Conservation (phyloP, 257 asterid species). For the Coffea canephora region DNA sequence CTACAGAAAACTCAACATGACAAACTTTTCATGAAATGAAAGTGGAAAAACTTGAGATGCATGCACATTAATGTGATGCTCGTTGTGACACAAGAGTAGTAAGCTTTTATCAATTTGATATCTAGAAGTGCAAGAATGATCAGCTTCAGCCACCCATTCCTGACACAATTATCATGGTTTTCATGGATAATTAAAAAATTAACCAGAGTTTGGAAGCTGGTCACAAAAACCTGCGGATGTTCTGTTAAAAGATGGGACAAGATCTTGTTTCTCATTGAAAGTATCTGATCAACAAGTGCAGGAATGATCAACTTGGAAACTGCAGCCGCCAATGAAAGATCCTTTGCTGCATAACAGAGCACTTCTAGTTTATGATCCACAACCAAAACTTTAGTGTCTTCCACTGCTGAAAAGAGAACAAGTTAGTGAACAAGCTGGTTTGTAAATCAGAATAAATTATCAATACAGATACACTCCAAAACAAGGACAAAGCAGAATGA, state of each 20-base stretch:
- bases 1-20: neutral
- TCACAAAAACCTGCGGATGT: slow-evolving; percentile 59
- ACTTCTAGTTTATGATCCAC: slow-evolving; percentile 73
- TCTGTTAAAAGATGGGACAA: slow-evolving; percentile 51
- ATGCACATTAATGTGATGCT: neutral
- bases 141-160: neutral
- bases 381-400: slow-evolving; percentile 66
- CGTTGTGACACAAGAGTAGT: neutral
- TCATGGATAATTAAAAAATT: neutral
- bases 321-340: slow-evolving; percentile 45
- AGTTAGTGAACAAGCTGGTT: slow-evolving; percentile 22
- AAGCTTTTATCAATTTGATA: neutral
- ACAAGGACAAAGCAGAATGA: neutral
- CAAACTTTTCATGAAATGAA: neutral
- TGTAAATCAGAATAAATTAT: slow-evolving; percentile 11
- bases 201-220: slow-evolving; percentile 14
- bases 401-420: slow-evolving; percentile 49
- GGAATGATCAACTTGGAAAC: slow-evolving; percentile 78
- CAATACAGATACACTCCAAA: neutral
- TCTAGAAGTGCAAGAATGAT: neutral
- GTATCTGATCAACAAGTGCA: slow-evolving; percentile 73
- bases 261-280: slow-evolving; percentile 58
- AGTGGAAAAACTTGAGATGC: slow-evolving; percentile 9
- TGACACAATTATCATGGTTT: neutral
- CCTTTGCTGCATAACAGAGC: slow-evolving; percentile 70